Evolutionary conservation across 352 stramenopile species (phyloP).

Genomic region (Pythium biforme): DNA sequence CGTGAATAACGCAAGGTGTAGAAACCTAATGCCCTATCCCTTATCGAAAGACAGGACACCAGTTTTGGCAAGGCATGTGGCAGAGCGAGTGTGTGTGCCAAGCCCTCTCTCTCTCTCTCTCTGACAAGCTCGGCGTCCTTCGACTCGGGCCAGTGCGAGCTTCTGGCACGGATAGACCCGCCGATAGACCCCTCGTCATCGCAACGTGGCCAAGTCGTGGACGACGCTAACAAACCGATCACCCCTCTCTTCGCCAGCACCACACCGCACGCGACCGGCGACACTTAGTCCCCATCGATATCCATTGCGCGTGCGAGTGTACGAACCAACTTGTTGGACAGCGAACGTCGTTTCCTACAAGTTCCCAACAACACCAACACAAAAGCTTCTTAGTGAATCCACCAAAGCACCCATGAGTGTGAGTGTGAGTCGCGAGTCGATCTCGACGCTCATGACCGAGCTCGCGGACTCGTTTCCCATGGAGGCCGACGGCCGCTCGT

Average conservation of each 20-base stretch:
- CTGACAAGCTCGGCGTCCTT: slow-evolving; percentile 14
- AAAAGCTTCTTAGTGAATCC: neutral
- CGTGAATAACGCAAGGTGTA: slow-evolving; percentile 8
- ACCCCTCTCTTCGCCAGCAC: too few relatives aligned
- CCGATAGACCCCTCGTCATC: neutral
- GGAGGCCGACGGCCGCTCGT: slow-evolving; percentile 67
- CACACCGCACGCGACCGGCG: neutral
- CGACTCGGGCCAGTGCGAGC: slow-evolving; percentile 9
- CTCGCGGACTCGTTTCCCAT: slow-evolving; percentile 81
- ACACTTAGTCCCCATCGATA: neutral
- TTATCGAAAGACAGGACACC: slow-evolving; percentile 12
- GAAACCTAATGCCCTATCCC: slow-evolving; percentile 16
- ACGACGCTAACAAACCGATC: neutral
- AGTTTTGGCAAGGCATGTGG: slow-evolving; percentile 6
- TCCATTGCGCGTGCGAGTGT: neutral
- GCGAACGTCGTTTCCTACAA: neutral
- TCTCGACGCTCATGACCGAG: slow-evolving; percentile 85
- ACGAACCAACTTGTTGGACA: neutral
- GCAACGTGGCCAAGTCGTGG: neutral
- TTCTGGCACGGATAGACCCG: slow-evolving; percentile 11
- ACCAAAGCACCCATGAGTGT: slow-evolving; percentile 48
- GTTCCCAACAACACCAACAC: neutral
- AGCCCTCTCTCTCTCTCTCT: slow-evolving; percentile 10
- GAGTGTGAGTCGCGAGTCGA: slow-evolving; percentile 79
- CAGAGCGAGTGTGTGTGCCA: slow-evolving; percentile 9